phyloP scores from a whole-genome alignment of 306 rosid genomes.

The Cicer pinnatifidum region DNA sequence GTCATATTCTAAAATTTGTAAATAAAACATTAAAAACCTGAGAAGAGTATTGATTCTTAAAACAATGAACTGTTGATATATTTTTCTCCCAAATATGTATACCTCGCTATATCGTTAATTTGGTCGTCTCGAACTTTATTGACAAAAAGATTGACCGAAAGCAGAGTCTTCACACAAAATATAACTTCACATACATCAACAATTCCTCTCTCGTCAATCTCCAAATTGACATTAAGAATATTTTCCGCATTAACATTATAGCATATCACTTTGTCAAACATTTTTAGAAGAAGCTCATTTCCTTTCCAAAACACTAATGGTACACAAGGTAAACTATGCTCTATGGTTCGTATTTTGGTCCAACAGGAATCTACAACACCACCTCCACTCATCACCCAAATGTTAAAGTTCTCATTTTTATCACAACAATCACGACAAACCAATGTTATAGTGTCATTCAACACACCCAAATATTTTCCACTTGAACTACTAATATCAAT shows the following conservation, averaged over 20 bases:
- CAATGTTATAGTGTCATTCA: not conserved
- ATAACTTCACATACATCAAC: conserved; percentile 6
- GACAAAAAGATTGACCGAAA: not conserved
- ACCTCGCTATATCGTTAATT: no score
- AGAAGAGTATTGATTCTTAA: no score
- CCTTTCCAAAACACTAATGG: not conserved
- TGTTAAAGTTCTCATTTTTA: not conserved
- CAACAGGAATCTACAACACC: not conserved
- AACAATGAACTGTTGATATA: no score
- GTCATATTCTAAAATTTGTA: not conserved
- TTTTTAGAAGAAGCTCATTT: conserved; percentile 18
- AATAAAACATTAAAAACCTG: not conserved
- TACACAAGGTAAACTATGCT: not conserved
- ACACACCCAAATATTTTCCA: conserved; percentile 17
- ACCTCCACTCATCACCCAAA: not conserved
- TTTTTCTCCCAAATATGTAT: no score
- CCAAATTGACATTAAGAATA: not conserved
- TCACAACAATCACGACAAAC: not conserved
- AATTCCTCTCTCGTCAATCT: not conserved
- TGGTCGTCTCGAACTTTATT: no score
- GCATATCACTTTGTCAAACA: conserved; percentile 12
- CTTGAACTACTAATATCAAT: conserved; percentile 9
- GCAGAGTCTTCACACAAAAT: not conserved
- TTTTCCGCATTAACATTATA: not conserved
- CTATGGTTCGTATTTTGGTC: conserved; percentile 1